These are phyloP conservation scores for Pseudocercospora musae DNA, from an alignment of 2,329 filamentous ascomycete genomes.

Conservation along the genomic window DNA sequence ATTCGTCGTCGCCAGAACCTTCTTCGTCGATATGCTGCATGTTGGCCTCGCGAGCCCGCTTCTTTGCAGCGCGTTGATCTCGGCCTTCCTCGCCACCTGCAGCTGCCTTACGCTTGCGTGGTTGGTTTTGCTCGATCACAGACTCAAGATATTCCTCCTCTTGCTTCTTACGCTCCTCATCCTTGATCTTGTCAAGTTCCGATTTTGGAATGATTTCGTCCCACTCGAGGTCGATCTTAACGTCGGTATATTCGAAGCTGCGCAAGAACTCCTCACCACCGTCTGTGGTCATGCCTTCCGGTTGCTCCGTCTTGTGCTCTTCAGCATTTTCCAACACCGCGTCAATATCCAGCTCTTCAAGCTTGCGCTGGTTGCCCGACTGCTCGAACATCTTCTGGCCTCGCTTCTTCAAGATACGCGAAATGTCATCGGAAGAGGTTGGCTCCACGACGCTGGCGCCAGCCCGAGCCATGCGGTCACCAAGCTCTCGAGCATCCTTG, in stretches of 20 bases:
- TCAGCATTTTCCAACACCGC: constrained; percentile 95
- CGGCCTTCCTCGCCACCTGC: constrained; percentile 57
- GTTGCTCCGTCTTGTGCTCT: constrained; percentile 92
- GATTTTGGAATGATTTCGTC: constrained; percentile 97
- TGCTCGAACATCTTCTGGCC: constrained; percentile 99
- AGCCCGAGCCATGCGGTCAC: constrained; percentile 71
- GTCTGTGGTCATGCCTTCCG: constrained; percentile 89
- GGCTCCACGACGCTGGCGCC: constrained; percentile 64
- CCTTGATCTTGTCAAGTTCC: constrained; percentile 66
- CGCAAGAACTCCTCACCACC: constrained; percentile 95
- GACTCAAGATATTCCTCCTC: constrained; percentile 79
- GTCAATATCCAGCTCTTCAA: constrained; percentile 97
- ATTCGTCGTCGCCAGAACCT: constrained; percentile 44
- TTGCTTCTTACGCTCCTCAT: constrained; percentile 78
- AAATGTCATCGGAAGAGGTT: constrained; percentile 89
- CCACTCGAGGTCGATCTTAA: constrained; percentile 95
- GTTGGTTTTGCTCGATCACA: constrained; percentile 79
- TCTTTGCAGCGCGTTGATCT: constrained; percentile 66
- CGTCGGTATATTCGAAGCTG: constrained; percentile 88
- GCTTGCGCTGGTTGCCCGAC: constrained; percentile 89
- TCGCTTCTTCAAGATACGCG: constrained; percentile 90
- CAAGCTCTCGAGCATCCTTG: constrained; percentile 80
- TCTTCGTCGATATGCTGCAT: constrained; percentile 56
- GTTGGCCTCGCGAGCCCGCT: constrained; percentile 66
- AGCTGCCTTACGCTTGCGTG: constrained; percentile 66